Evolutionary conservation across 495 filamentous ascomycete species (phyloP).

Genomic region (Trichoderma erinaceum): DNA sequence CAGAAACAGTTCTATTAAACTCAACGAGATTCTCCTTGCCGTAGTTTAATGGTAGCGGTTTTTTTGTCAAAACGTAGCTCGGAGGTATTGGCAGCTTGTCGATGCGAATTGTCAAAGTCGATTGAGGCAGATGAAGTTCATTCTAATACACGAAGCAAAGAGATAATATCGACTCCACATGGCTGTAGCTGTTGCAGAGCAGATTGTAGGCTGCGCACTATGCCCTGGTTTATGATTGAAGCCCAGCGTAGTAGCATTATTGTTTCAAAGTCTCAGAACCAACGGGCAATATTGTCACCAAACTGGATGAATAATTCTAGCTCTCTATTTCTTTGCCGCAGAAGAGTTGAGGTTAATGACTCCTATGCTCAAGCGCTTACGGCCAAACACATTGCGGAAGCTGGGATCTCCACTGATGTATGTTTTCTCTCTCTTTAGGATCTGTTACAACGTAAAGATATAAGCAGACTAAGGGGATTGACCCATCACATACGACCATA

Average conservation of each 20-base stretch:
- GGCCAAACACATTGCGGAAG: no score
- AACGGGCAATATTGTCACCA: background rate
- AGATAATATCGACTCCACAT: slow-evolving; percentile 42
- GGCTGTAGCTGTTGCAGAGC: slow-evolving; percentile 34
- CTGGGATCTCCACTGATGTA: no score
- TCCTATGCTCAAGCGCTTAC: no score
- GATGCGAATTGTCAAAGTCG: slow-evolving; percentile 39
- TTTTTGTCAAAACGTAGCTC: slow-evolving; percentile 23
- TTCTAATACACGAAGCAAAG: slow-evolving; percentile 27
- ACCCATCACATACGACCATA: no score
- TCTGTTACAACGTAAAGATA: no score
- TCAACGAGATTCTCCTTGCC: slow-evolving; percentile 38
- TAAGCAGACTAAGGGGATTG: no score
- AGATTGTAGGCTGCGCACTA: slow-evolving; percentile 31
- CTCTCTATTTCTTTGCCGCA: no score
- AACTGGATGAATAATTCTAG: background rate
- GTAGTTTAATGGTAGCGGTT: slow-evolving; percentile 22
- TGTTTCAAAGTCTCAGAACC: background rate
- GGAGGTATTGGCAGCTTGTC: slow-evolving; percentile 27
- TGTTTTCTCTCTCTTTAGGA: no score
- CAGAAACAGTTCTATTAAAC: slow-evolving; percentile 40
- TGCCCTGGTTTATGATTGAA: slow-evolving; percentile 24
- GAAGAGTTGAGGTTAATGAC: no score
- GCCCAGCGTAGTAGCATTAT: slow-evolving; percentile 18
- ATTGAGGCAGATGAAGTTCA: slow-evolving; percentile 38